These are phyloP conservation scores for Dictyostelium firmibasis DNA, from an alignment of 78 protist species.

Conservation along the genomic window DNA sequence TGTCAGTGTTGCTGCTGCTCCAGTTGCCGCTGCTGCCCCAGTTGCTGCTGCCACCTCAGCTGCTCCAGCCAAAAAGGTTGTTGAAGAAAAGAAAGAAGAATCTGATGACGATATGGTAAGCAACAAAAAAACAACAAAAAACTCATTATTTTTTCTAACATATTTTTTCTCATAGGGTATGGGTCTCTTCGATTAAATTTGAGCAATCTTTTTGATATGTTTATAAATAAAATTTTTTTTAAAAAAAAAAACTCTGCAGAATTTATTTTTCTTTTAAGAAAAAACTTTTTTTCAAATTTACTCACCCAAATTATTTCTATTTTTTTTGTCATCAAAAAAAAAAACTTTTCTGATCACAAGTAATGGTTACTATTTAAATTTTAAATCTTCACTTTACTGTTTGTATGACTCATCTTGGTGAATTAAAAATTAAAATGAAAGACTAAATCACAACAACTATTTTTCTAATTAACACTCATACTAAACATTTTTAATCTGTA, in stretches of 20 bases:
- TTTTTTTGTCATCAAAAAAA: too few species aligned
- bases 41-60: conserved; percentile 52
- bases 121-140: background rate
- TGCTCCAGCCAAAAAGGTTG: background rate
- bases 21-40: conserved; percentile 51
- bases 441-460: too few species aligned
- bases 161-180: conserved; percentile 22
- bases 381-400: too few species aligned
- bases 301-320: too few species aligned
- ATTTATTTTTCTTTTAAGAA: too few species aligned
- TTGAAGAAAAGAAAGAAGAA: conserved; percentile 58
- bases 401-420: too few species aligned
- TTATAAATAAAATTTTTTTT: background rate
- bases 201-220: background rate
- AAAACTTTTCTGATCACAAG: too few species aligned
- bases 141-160: background rate
- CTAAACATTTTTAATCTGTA: too few species aligned
- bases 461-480: too few species aligned
- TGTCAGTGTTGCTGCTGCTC: conserved; percentile 30
- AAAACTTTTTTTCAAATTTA: too few species aligned
- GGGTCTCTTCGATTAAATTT: conserved; percentile 67
- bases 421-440: too few species aligned
- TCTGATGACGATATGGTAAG: conserved; percentile 66
- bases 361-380: too few species aligned
- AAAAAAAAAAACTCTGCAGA: background rate